These are phyloP conservation scores for Tilletia setariae DNA, from an alignment of 1,284 basidiomycete species.

Conservation along the genomic window DNA sequence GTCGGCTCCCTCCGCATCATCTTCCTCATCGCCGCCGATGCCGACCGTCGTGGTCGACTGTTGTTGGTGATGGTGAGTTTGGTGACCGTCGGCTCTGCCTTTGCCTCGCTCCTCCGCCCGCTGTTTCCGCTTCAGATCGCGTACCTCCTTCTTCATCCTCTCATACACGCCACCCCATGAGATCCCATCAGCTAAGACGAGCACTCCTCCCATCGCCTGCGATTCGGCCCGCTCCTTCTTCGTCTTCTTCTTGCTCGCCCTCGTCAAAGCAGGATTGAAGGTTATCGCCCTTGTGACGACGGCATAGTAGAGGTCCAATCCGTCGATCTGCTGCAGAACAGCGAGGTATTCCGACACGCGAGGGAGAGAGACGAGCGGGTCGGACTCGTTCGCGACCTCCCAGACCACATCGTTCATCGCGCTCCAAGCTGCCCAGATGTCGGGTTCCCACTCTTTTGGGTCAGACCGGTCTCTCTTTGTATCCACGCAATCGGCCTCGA, in stretches of 20 bases:
- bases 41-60: not conserved
- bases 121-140: not conserved
- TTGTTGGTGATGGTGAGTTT: too few relatives aligned
- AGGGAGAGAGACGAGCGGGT: conserved; percentile 22
- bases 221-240: not conserved
- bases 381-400: conserved; percentile 22
- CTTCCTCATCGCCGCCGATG: conserved; percentile 11
- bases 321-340: conserved; percentile 18
- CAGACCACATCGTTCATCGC: conserved; percentile 26
- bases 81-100: not conserved
- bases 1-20: conserved; percentile 6
- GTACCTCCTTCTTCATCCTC: conserved; percentile 19
- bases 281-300: conserved; percentile 25
- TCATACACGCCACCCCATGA: conserved; percentile 8
- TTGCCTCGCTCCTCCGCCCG: conserved; percentile 6
- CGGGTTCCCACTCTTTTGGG: conserved; percentile 2
- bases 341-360: conserved; percentile 17
- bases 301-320: conserved; percentile 30
- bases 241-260: too few relatives aligned
- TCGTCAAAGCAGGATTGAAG: not conserved
- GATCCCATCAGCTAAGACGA: too few relatives aligned
- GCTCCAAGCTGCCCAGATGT: conserved; percentile 21
- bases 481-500: conserved; percentile 13
- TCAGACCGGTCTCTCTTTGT: not conserved
- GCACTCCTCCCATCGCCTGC: too few relatives aligned